Evolutionary conservation across 2,329 filamentous ascomycete genomes (phyloP).

Genomic region (Aspergillus vadensis): DNA sequence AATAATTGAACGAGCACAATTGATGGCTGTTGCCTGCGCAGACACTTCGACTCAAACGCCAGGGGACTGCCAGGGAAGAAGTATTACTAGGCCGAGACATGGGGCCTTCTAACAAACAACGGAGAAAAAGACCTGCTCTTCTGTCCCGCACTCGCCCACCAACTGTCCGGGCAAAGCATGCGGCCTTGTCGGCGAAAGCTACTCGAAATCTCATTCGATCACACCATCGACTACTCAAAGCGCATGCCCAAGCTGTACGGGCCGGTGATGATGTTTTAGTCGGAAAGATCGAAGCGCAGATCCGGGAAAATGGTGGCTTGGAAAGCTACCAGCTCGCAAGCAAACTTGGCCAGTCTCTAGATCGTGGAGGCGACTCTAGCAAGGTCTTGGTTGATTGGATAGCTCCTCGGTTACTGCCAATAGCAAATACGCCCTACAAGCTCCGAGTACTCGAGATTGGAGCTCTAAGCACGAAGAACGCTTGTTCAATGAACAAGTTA

Average conservation of each 20-base stretch:
- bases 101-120: slow-evolving; percentile 35
- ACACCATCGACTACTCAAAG: slow-evolving; percentile 63
- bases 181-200: slow-evolving; percentile 56
- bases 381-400: slow-evolving; percentile 63
- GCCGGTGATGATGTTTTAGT: slow-evolving; percentile 48
- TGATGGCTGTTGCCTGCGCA: not conserved
- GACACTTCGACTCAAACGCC: not conserved
- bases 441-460: slow-evolving; percentile 84
- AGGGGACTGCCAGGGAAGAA: not conserved
- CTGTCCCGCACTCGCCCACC: slow-evolving; percentile 52
- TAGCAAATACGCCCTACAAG: slow-evolving; percentile 28
- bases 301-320: slow-evolving; percentile 60
- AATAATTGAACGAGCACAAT: not conserved
- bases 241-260: slow-evolving; percentile 54
- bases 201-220: slow-evolving; percentile 61
- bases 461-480: slow-evolving; percentile 79
- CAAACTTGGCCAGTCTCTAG: slow-evolving; percentile 61
- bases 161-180: slow-evolving; percentile 37
- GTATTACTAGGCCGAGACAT: not conserved
- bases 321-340: slow-evolving; percentile 64
- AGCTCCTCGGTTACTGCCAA: slow-evolving; percentile 28
- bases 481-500: slow-evolving; percentile 70
- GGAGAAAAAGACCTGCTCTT: slow-evolving; percentile 37
- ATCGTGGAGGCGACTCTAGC: slow-evolving; percentile 66
- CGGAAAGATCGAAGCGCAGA: slow-evolving; percentile 49